Evolutionary conservation across 2,329 filamentous ascomycete genomes (phyloP), one percentile per base, ranked within the genome.

Genomic region (Cladosporium sp.): DNA sequence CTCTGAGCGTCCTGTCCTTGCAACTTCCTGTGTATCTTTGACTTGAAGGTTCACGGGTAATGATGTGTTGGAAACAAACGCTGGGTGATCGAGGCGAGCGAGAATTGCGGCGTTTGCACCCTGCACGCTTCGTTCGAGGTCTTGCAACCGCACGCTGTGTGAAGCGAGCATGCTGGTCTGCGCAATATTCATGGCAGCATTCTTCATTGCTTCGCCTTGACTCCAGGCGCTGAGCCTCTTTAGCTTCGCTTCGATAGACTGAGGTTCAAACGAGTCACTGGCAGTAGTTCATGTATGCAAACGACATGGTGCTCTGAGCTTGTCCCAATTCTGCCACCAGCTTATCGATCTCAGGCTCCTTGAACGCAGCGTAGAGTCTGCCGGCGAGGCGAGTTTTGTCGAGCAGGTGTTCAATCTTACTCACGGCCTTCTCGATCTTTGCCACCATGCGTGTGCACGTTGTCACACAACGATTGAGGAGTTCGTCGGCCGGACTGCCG

Each of bases 211-310:
- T 8, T 45, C 5, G 8, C 43, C 18, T 20, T 37, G 20, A 20
- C 38, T 38, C 18, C 43, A 36, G 13, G 43, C 24, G 9, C 43
- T 45, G 18, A 13, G 4, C 11, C 1, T 12, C 2, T 12, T 41
- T 9, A 20, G 24, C 11, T 19, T n/a, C 12, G 17, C 11, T 38
- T 27, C 22, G 4, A n/a, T n/a, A n/a, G 1, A 5, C 12, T 5
- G 4, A 3, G 7, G 32, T 36, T 7, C 15, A 36, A n/a, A 29
- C 2, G 7, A 18, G 38, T 24, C n/a, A 49, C 47, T 49, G 47
- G 47, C 47, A 49, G 27, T 42, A 49, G 13, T 18, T 41, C 19
- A 49, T 42, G 41, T 52, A 54, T n/a, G 53, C 53, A 8, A 52
- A 32, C 11, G 30, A 27, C 15, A 55, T 32, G 1, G 53, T 50